Conservation (phyloP, 257 asterid genomes). For the Solanum clarkiae region DNA sequence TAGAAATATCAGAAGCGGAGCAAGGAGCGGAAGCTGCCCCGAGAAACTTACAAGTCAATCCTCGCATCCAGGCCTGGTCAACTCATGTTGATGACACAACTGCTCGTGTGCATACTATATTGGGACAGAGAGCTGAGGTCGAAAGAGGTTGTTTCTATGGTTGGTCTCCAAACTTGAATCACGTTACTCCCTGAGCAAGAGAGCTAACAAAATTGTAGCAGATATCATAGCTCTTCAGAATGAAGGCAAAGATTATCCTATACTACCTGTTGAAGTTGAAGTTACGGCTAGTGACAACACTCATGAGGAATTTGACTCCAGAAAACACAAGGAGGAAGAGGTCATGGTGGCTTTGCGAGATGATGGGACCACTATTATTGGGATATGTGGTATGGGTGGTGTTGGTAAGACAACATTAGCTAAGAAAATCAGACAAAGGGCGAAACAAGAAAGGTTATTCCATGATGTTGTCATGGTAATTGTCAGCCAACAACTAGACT, state of each 20-base stretch:
- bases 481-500: not conserved
- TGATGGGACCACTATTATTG: not conserved
- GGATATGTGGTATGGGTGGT: constrained; percentile 11
- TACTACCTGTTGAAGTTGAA: not conserved
- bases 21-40: not conserved
- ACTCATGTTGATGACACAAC: not conserved
- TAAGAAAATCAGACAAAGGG: not conserved
- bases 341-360: not conserved
- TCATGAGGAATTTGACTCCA: not conserved
- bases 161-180: not conserved
- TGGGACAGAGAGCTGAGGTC: not conserved
- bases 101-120: too few species aligned
- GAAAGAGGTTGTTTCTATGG: not conserved
- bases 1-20: not conserved
- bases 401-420: constrained; percentile 6
- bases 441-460: not conserved
- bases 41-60: not conserved
- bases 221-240: not conserved
- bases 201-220: not conserved
- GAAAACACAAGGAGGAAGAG: not conserved
- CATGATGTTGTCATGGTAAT: not conserved
- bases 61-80: not conserved
- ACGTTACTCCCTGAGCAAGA: not conserved
- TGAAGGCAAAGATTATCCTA: not conserved
- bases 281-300: not conserved